phyloP scores from a whole-genome alignment of 306 rosid genomes.

The Medicago ruthenica region DNA sequence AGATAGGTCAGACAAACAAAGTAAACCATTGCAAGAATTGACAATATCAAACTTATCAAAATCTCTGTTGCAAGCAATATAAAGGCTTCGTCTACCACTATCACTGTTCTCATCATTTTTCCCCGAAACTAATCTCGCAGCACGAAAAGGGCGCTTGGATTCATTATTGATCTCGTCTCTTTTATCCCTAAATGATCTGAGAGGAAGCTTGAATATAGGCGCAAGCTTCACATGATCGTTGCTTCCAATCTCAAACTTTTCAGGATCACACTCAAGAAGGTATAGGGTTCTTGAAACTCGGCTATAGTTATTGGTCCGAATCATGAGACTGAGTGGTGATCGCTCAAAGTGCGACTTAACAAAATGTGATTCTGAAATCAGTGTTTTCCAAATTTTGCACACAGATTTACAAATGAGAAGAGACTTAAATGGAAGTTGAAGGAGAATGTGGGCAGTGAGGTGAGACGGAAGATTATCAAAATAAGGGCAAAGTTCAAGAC shows the following conservation, averaged over 20 bases:
- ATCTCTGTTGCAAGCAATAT: neutral
- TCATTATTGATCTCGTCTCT: neutral
- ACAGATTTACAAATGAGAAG: constrained; percentile 45
- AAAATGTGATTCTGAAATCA: constrained; percentile 44
- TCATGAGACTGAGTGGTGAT: neutral
- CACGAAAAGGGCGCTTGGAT: neutral
- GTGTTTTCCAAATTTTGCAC: constrained; percentile 35
- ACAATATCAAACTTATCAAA: neutral
- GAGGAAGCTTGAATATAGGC: constrained; percentile 33
- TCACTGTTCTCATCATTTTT: neutral
- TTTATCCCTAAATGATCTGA: neutral
- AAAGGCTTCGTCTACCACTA: neutral
- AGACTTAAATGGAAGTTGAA: constrained; percentile 28
- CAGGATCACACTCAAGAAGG: constrained; percentile 35
- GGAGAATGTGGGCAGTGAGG: constrained; percentile 12
- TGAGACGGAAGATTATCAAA: constrained; percentile 25
- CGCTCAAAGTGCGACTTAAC: constrained; percentile 18
- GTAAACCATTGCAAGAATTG: constrained; percentile 43
- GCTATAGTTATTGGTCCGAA: neutral
- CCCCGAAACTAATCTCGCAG: neutral
- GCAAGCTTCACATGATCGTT: constrained; percentile 6
- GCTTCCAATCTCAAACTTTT: neutral
- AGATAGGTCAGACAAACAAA: constrained; percentile 27
- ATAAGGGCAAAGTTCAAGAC: neutral
- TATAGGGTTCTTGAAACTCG: constrained; percentile 31